Evolutionary conservation across 179 eudicot genomes (phyloP), one percentile per base, ranked within the genome.

Genomic region (Beta corolliflora): DNA sequence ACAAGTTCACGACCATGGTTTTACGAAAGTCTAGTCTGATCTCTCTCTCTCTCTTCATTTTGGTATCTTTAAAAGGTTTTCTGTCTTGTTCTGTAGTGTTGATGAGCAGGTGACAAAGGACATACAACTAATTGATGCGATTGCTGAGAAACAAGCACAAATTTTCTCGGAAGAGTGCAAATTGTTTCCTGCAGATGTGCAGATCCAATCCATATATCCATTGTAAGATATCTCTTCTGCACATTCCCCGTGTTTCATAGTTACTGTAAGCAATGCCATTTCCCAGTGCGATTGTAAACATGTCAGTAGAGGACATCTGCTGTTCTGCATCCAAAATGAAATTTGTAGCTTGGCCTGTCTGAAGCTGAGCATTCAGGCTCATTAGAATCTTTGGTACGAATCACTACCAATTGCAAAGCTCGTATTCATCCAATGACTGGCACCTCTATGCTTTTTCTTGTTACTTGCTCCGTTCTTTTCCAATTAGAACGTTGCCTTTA

Each of bases 151-250:
- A 83, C 99, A 95, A 88, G 94, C 97, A 77, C 99, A 95, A 70
- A 94, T 95, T 15, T 95, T 95, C 82, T 94, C 99, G 10, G 98
- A 95, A 87, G 99, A 95, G 81, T 94, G 95, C 89, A 95, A 95
- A 85, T 84, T 95, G 89, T 95, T 95, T 80, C 99, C 99, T 44
- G 98, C 99, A 36, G 98, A 95, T 87, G 99, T 95, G 80, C 99
- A 95, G 86, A 94, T 92, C 76, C 99, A 95, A 81, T 92, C 98
- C 75, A 90, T 95, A 82, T 95, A 95, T 88, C 99, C 99, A 56
- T 83, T 95, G 99, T 95, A 94, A 94, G 97, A 69, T 75, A 46
- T 77, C n/a, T 73, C 19, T 19, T 55, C 69, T 23, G 7, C 29
- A 44, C 68, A 7, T 46, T 60, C 73, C 5, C 58, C 78, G 9